phyloP scores from a whole-genome alignment of 2,329 filamentous ascomycete species.

The Orbilia ellipsospora region DNA sequence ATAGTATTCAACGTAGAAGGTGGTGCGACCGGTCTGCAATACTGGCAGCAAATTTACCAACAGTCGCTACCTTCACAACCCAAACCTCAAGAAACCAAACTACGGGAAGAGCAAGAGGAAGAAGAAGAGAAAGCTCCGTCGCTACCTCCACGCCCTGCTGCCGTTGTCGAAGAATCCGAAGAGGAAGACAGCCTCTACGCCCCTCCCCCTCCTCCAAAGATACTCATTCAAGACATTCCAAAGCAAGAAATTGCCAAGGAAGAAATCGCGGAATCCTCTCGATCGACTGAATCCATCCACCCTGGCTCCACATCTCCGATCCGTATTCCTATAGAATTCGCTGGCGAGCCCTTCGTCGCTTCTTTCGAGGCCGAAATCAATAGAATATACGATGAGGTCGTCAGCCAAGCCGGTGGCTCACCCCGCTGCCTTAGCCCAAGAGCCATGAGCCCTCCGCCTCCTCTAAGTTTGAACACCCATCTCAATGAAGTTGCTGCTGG shows the following conservation, averaged over 20 bases:
- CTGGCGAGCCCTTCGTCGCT: conserved; percentile 42
- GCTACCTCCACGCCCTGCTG: conserved; percentile 8
- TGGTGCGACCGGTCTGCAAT: conserved; percentile 23
- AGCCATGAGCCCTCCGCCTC: conserved; percentile 28
- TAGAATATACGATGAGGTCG: conserved; percentile 49
- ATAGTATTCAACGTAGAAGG: conserved; percentile 54
- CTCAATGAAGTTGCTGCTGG: conserved; percentile 3
- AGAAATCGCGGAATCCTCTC: conserved; percentile 18
- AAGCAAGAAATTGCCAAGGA: conserved; percentile 30
- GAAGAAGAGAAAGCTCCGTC: background rate
- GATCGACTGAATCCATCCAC: background rate
- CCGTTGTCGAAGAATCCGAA: conserved; percentile 26
- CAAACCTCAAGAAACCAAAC: conserved; percentile 2
- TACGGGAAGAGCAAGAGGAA: background rate
- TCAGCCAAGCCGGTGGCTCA: conserved; percentile 45
- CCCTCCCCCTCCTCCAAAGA: conserved; percentile 33
- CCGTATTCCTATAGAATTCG: conserved; percentile 42
- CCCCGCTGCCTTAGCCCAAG: conserved; percentile 45
- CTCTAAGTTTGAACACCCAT: conserved; percentile 13
- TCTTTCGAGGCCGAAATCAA: conserved; percentile 54
- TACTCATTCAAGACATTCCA: background rate
- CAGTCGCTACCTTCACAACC: conserved; percentile 17
- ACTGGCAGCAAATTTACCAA: conserved; percentile 44
- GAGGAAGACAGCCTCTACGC: conserved; percentile 46
- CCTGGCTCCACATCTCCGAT: conserved; percentile 1